These are phyloP conservation scores for Litchi chinensis DNA, from an alignment of 345 rosid species.

Conservation along the genomic window DNA sequence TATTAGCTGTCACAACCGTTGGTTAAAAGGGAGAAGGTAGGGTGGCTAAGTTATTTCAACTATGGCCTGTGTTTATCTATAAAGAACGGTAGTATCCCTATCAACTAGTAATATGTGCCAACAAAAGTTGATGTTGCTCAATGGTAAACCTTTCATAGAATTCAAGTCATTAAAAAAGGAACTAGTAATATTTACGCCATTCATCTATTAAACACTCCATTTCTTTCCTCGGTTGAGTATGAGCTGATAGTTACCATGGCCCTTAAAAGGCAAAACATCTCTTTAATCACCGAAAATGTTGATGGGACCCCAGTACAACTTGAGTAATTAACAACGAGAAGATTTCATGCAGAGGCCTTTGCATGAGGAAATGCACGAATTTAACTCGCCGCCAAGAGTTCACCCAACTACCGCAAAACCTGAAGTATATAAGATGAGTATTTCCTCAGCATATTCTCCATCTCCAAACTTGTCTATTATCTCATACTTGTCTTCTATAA, in stretches of 20 bases:
- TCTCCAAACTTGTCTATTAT: neutral
- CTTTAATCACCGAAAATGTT: constrained; percentile 16
- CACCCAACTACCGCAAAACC: constrained; percentile 28
- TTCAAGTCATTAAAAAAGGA: too few relatives aligned
- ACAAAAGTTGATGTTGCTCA: too few relatives aligned
- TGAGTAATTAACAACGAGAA: neutral
- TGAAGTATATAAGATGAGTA: constrained; percentile 26
- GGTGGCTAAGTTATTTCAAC: too few relatives aligned
- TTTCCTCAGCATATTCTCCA: constrained; percentile 11
- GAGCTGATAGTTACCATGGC: too few relatives aligned
- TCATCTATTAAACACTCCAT: neutral
- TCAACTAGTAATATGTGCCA: neutral
- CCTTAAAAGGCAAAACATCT: neutral
- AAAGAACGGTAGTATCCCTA: neutral
- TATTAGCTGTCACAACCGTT: constrained; percentile 6
- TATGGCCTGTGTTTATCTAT: too few relatives aligned
- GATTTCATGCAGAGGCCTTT: neutral
- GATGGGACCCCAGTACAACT: neutral
- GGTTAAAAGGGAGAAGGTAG: neutral
- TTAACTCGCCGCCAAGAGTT: constrained; percentile 38
- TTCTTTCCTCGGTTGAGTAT: neutral
- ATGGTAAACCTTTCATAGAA: too few relatives aligned
- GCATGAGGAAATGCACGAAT: neutral
- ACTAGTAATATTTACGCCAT: neutral
- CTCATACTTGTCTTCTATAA: neutral